Conservation (phyloP, 306 rosid genomes). For the Bauhinia variegata region DNA sequence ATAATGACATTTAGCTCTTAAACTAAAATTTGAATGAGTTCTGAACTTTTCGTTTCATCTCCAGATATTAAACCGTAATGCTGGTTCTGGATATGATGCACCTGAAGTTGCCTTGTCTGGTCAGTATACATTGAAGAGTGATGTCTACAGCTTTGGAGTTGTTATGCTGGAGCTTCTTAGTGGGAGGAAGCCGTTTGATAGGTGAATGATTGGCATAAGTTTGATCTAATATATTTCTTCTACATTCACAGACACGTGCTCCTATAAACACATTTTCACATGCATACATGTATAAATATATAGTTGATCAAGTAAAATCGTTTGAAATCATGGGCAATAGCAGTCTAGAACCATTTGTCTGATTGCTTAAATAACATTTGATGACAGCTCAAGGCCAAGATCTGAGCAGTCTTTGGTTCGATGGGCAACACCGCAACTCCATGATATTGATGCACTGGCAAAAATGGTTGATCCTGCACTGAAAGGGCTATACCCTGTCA, state of each 20-base stretch:
- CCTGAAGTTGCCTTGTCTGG: slow-evolving; percentile 87
- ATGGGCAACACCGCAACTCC: slow-evolving; percentile 99
- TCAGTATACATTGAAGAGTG: slow-evolving; percentile 80
- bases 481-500: slow-evolving; percentile 88
- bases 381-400: slow-evolving; percentile 75
- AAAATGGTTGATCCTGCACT: slow-evolving; percentile 97
- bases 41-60: slow-evolving; percentile 32
- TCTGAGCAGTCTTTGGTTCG: slow-evolving; percentile 91
- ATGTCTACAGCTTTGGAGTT: slow-evolving; percentile 89
- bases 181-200: slow-evolving; percentile 92
- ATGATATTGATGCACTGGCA: slow-evolving; percentile 90
- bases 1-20: neutral
- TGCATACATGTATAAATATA: slow-evolving; percentile 17
- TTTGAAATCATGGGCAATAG: slow-evolving; percentile 8
- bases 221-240: slow-evolving; percentile 7
- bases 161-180: slow-evolving; percentile 96
- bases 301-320: neutral
- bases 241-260: neutral
- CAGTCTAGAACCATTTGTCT: slow-evolving; percentile 11
- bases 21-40: slow-evolving; percentile 19
- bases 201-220: slow-evolving; percentile 48
- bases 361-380: slow-evolving; percentile 29
- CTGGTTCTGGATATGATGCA: slow-evolving; percentile 82
- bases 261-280: slow-evolving; percentile 7
- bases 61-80: slow-evolving; percentile 69